A percentile compares a stretch with the other conserved stretches of the same genome.
phyloP scores from a whole-genome alignment of 2,329 filamentous ascomycete genomes.

The Colletotrichum caudatum region DNA sequence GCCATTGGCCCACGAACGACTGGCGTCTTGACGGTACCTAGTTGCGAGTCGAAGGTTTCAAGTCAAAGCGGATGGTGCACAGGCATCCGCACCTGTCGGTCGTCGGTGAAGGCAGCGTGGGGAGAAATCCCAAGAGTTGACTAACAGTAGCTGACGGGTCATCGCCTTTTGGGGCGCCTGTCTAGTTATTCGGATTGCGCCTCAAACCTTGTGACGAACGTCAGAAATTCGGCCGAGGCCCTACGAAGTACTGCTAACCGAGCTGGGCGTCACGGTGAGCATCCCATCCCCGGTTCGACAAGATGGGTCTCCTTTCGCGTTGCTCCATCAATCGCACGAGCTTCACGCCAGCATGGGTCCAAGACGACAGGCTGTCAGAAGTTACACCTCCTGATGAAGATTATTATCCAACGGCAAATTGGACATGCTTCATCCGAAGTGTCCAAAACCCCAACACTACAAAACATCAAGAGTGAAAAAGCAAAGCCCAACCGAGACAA shows the following conservation, averaged over 20 bases:
- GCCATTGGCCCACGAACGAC: slow-evolving; percentile 36
- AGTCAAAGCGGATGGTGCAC: slow-evolving; percentile 29
- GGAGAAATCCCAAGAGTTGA: slow-evolving; percentile 10
- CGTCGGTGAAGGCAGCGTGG: slow-evolving; percentile 21
- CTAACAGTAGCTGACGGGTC: slow-evolving; percentile 26
- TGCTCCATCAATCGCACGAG: slow-evolving; percentile 41
- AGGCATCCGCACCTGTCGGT: slow-evolving; percentile 23
- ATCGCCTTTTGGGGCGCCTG: not conserved
- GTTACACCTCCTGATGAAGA: slow-evolving; percentile 13
- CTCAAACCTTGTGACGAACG: slow-evolving; percentile 26
- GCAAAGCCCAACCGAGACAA: slow-evolving; percentile 26
- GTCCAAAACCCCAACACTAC: slow-evolving; percentile 13
- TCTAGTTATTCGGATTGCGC: slow-evolving; percentile 13
- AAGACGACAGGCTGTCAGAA: slow-evolving; percentile 15
- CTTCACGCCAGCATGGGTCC: slow-evolving; percentile 29
- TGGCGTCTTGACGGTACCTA: not conserved
- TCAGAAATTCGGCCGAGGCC: not conserved
- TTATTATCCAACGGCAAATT: slow-evolving; percentile 27
- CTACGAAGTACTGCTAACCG: not conserved
- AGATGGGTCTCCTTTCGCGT: slow-evolving; percentile 36
- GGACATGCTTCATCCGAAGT: slow-evolving; percentile 24
- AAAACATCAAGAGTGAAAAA: not conserved
- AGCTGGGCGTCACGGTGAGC: slow-evolving; percentile 19
- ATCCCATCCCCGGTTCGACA: slow-evolving; percentile 11
- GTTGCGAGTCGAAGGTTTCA: slow-evolving; percentile 23